phyloP scores from a whole-genome alignment of 2,329 filamentous ascomycete species.

The Dothiorella sarmentorum region DNA sequence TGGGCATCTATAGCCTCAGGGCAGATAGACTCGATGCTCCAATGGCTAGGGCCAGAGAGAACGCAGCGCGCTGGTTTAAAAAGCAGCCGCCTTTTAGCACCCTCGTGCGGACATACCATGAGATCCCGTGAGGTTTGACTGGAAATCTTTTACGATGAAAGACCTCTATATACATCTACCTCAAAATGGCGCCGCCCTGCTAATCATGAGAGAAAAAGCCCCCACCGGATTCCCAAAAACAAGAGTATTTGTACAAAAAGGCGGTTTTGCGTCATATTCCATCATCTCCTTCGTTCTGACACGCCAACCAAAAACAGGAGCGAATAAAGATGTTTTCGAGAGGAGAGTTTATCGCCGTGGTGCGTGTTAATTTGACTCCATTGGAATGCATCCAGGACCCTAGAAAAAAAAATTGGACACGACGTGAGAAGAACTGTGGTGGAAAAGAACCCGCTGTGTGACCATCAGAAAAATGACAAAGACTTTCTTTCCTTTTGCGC shows the following conservation, averaged over 20 bases:
- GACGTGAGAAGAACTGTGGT: background rate
- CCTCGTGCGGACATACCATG: background rate
- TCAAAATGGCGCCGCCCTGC: conserved; percentile 4
- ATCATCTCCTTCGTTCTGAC: background rate
- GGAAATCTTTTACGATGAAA: conserved; percentile 1
- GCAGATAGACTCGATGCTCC: no score
- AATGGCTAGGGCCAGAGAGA: no score
- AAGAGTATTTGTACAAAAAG: conserved; percentile 6
- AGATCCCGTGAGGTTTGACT: background rate
- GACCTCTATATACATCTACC: conserved; percentile 10
- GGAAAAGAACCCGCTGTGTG: background rate
- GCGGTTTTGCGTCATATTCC: background rate
- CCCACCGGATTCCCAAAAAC: background rate
- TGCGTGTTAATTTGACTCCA: conserved; percentile 6
- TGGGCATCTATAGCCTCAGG: no score
- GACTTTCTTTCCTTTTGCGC: background rate
- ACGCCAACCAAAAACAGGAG: background rate
- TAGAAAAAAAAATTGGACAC: no score
- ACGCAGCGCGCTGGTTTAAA: no score
- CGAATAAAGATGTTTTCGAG: background rate
- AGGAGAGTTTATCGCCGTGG: conserved; percentile 8
- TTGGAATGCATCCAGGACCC: conserved; percentile 11
- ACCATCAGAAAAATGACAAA: background rate
- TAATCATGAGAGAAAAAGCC: background rate
- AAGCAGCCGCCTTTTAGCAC: no score